Evolutionary conservation across 2,329 filamentous ascomycete genomes (phyloP), one percentile per base, ranked within the genome.

Genomic region (Emergomyces orientalis): DNA sequence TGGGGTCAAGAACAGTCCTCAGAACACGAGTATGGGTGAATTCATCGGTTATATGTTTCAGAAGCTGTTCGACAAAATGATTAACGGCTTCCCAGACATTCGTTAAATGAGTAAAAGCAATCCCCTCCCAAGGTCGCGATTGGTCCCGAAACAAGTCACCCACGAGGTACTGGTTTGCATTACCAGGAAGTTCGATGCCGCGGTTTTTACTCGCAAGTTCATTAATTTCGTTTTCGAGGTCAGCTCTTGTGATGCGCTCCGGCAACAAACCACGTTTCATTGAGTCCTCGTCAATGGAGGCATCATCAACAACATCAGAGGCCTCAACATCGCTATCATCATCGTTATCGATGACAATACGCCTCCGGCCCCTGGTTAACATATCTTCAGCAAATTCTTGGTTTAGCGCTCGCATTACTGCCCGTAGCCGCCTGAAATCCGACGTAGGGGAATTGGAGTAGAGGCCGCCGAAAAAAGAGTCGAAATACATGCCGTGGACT

Each of bases 91-190:
- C 25, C 22, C n/a, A 49, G 45, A 49, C 25, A 22, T 22, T 49
- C 22, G n/a, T 49, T 25, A 49, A 17, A 43, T 43, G 19, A 2
- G 7, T 25, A 22, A 25, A 25, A 9, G 73, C 74, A 1, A 81
- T 76, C 0, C 60, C 32, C 45, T 77, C 70, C 86, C 85, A 88
- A 0, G 79, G 80, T 4, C 68, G 63, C 0, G 80, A 84, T 64
- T 88, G 85, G 41, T 86, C 78, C 22, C 73, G 75, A 69, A 88
- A 88, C 0, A 89, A 70, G n/a, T 86, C 80, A 0, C 76, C 74
- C 0, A 88, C 78, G 8, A 88, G 73, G 55, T 83, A 69, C 0
- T 85, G 81, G 60, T 86, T 85, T 72, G 84, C 86, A 0, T 76
- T 82, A 0, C 85, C 85, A 0, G 83, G 82, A 0, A 88, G 73